Base-by-base conservation (phyloP, 495 filamentous ascomycete species). In the Penicillium parvum region DNA sequence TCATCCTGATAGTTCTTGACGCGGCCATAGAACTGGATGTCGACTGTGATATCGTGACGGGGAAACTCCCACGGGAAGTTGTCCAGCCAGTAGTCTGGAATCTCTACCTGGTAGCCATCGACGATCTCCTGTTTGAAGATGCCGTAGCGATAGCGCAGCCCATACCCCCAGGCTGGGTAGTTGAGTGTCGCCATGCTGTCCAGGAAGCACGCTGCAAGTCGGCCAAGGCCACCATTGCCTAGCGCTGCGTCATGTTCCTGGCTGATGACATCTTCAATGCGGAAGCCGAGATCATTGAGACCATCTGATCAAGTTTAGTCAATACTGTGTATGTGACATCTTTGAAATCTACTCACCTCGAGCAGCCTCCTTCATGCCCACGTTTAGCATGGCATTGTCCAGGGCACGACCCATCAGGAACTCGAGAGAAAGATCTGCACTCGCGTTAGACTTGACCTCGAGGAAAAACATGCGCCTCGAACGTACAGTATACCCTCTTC, bases 101-200 rank as follows among this genome's bases (percentile, higher is more conserved):
- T 83, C 55, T 98, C 92, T 36, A 97, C 87, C 65, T 98, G 92
- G 57, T 95, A 97, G 12, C 92, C 92, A 57, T 97, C 84, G 36
- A 96, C 79, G 52, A 98, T 96, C 72, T 98, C 91, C 70, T 98
- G 92, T 72, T 96, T 96, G 81, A 98, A 98, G 59, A 98, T 98
- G 51, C 92, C 92, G 63, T 98, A 98, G 53, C 88, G 76, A 65
- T 98, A 98, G 43, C 92, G 80, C 51, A 98, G 66, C 12, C 89
- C 92, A 53, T 98, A 98, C 27, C 92, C 92, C 92, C 92, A 98
- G 10, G 91, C 92, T 11, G 92, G 86, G 56, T 85, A 96, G 69
- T 97, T 91, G 46, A 98, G 69, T 5, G 89, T 90, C 17, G 92
- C 92, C 57, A 98, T 73, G 45, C 89, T 95, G 71, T 98, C 92